A percentile compares a stretch with the other conserved stretches of the same genome.
Evolutionary conservation across 2,329 filamentous ascomycete species (phyloP).

Genomic region (Phaeosphaeriaceae sp.): DNA sequence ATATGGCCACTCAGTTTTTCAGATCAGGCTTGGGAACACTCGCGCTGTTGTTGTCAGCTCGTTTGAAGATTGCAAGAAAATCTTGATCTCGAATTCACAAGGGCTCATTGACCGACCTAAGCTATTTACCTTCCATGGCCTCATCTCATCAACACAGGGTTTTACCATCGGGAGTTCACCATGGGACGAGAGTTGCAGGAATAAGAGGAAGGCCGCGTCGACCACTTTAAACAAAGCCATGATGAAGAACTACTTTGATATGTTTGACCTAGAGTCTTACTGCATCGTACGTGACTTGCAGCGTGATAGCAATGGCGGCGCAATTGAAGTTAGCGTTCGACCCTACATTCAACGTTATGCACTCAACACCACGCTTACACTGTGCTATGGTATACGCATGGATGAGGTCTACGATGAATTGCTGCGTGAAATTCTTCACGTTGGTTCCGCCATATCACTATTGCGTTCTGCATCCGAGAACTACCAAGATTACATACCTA

Average conservation of each 20-base stretch:
- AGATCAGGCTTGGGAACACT: conserved; percentile 61
- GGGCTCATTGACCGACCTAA: conserved; percentile 59
- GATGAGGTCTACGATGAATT: conserved; percentile 60
- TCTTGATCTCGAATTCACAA: conserved; percentile 57
- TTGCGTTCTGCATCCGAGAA: conserved; percentile 61
- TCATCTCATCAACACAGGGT: conserved; percentile 57
- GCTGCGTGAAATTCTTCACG: conserved; percentile 60
- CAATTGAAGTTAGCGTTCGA: conserved; percentile 54
- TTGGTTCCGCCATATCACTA: conserved; percentile 59
- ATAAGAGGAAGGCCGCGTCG: conserved; percentile 60
- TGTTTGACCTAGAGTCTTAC: conserved; percentile 62
- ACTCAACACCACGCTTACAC: conserved; percentile 61
- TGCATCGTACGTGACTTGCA: conserved; percentile 58
- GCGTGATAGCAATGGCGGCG: conserved; percentile 52
- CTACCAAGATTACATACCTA: conserved; percentile 60
- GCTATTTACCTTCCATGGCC: conserved; percentile 61
- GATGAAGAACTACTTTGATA: conserved; percentile 57
- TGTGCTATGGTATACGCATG: conserved; percentile 64
- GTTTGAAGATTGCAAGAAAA: conserved; percentile 59
- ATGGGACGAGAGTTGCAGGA: conserved; percentile 62
- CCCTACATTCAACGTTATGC: conserved; percentile 62
- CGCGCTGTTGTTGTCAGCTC: conserved; percentile 61
- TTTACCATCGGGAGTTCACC: conserved; percentile 63
- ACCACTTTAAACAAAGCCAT: conserved; percentile 55
- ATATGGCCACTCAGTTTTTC: conserved; percentile 57